Evolutionary conservation across 192 early-diverging fungal species (phyloP), one percentile per base, ranked within the genome.

Genomic region (Phycomyces nitens): DNA sequence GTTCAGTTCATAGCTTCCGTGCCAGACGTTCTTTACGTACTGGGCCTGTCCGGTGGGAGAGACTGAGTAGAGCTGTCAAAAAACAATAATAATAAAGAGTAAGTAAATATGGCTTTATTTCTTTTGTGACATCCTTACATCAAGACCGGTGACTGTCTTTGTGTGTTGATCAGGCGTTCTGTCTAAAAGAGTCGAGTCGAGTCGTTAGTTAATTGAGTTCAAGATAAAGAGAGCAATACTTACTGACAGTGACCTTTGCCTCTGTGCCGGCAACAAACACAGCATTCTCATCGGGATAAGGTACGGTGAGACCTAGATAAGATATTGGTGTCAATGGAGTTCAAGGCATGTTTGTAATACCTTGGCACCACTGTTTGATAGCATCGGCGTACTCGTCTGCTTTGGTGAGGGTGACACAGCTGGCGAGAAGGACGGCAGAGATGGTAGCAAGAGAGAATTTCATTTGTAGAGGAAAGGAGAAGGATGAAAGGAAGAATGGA

Each of bases 351-450:
- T n/a, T n/a, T n/a, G n/a, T n/a, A n/a, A 18, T 61, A 68, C 66
- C 66, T 42, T 42, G 21, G 47, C 71, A 72, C 60, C 59, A 72
- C 27, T 50, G 27, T 39, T 72, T 62, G n/a, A 67, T 67, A 18
- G 71, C 71, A 64, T 62, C 53, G 34, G 71, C 60, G 38, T 72
- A 72, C 18, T 60, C 27, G 47, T 72, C 71, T 44, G 65, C 71
- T 12, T 39, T 51, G 40, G 40, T 53, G 22, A 67, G 23, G 9
- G 60, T 47, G 10, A 50, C 51, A 21, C 39, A 43, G 14, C 64
- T 53, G 51, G 60, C 40, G 21, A 72, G 56, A 29, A 72, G 3
- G 23, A 73, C 23, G 11, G 71, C 66, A 60, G 61, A 73, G 38
- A 58, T 24, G 22, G 71, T 50, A 29, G 62, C 53, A 64, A 63